A percentile compares a stretch with the other conserved stretches of the same genome.
Evolutionary conservation across 768 basidiomycete genomes (phyloP).

Genomic region (Gautieria morchelliformis): DNA sequence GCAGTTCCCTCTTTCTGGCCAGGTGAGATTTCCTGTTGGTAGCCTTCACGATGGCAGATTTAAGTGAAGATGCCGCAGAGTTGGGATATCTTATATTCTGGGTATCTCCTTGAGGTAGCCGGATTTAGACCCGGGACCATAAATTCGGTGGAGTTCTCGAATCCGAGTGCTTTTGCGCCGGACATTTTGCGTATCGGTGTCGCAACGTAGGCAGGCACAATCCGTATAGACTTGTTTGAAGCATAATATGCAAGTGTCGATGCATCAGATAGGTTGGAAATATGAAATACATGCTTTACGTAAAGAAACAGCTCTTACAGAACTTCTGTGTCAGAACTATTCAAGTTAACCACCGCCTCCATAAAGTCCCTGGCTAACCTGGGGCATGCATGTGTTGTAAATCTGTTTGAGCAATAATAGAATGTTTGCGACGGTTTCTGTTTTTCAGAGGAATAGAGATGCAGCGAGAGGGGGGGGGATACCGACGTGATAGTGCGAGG

Average conservation of each 20-base stretch:
- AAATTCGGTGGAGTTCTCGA: slow-evolving; percentile 36
- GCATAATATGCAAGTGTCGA: not conserved
- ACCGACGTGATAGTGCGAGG: too few relatives aligned
- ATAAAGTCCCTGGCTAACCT: too few relatives aligned
- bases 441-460: too few relatives aligned
- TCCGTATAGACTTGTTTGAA: not conserved
- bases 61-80: slow-evolving; percentile 20
- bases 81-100: slow-evolving; percentile 35
- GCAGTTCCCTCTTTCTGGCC: slow-evolving; percentile 39
- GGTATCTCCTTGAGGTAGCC: slow-evolving; percentile 31
- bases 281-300: too few relatives aligned
- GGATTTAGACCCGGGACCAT: slow-evolving; percentile 36
- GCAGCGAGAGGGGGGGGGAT: too few relatives aligned
- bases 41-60: not conserved
- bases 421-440: too few relatives aligned
- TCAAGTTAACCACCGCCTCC: too few relatives aligned
- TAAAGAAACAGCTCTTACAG: too few relatives aligned
- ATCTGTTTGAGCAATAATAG: too few relatives aligned
- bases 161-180: slow-evolving; percentile 32
- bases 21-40: slow-evolving; percentile 23
- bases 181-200: slow-evolving; percentile 36
- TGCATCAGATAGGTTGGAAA: too few relatives aligned
- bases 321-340: too few relatives aligned
- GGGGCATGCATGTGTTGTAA: too few relatives aligned
- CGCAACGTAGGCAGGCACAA: not conserved